Percentiles rank a stretch among this genome's conserved stretches.
Evolutionary conservation across 495 filamentous ascomycete species (phyloP).

Genomic region (Chaetomium fimeti): DNA sequence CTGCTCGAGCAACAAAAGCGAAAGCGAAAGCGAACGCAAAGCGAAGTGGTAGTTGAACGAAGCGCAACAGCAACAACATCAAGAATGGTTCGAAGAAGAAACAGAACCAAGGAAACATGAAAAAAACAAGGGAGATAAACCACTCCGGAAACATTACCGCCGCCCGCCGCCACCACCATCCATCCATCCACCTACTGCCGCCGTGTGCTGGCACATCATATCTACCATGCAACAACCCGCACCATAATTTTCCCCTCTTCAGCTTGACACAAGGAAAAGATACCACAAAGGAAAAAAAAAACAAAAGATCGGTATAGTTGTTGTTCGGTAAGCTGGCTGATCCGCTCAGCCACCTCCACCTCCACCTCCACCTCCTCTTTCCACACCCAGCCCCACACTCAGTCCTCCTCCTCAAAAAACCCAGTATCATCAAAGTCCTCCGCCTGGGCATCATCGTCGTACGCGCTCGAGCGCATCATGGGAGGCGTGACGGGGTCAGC

Average conservation of each 20-base stretch:
- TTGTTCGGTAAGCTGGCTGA: background rate
- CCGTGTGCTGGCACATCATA: background rate
- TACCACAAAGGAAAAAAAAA: background rate
- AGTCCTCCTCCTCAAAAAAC: constrained; percentile 52
- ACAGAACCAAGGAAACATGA: background rate
- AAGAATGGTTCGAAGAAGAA: background rate
- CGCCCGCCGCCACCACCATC: background rate
- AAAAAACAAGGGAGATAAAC: background rate
- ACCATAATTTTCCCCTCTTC: background rate
- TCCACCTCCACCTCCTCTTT: background rate
- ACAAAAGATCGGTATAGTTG: background rate
- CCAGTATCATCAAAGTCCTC: constrained; percentile 56
- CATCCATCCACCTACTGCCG: no score
- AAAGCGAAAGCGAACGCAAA: constrained; percentile 1
- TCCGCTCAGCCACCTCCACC: no score
- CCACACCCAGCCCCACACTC: background rate
- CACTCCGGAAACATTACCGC: background rate
- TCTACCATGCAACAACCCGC: background rate
- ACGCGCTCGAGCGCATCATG: constrained; percentile 64
- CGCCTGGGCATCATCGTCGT: constrained; percentile 67
- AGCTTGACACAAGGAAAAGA: constrained; percentile 3
- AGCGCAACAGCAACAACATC: constrained; percentile 2
- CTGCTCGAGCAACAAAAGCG: background rate
- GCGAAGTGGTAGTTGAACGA: background rate
- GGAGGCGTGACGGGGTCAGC: constrained; percentile 63